phyloP scores from a whole-genome alignment of 2,329 filamentous ascomycete genomes.

The Acrocalymma vagum region DNA sequence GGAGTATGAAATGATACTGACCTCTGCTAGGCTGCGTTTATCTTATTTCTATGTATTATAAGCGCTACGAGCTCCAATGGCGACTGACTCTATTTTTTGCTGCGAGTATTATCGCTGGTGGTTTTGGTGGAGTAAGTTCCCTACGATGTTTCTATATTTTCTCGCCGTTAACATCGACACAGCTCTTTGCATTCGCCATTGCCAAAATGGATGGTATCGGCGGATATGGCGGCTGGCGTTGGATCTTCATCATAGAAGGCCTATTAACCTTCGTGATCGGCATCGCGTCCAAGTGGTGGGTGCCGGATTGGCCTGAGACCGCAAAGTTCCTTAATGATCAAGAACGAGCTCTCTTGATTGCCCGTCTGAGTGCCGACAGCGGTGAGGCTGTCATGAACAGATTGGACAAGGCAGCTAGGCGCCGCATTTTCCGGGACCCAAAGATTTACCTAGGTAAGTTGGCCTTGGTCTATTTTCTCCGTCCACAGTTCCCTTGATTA shows the following conservation, averaged over 20 bases:
- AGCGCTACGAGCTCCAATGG: constrained; percentile 53
- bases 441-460: constrained; percentile 37
- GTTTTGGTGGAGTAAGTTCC: constrained; percentile 47
- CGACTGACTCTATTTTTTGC: constrained; percentile 52
- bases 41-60: constrained; percentile 51
- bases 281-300: constrained; percentile 57
- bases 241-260: constrained; percentile 43
- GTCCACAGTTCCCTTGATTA: too few relatives aligned
- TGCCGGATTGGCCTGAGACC: constrained; percentile 57
- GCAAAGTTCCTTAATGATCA: constrained; percentile 41
- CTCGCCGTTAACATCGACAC: neutral
- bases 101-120: constrained; percentile 51
- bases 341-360: constrained; percentile 37
- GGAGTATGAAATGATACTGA: constrained; percentile 4
- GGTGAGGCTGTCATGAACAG: constrained; percentile 61
- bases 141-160: neutral
- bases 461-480: constrained; percentile 22
- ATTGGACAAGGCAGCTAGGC: constrained; percentile 57
- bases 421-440: constrained; percentile 52
- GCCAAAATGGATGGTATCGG: constrained; percentile 67
- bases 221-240: constrained; percentile 48
- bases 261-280: constrained; percentile 46
- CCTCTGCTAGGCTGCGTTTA: constrained; percentile 35
- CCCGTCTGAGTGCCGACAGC: constrained; percentile 35
- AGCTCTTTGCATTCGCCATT: constrained; percentile 58